Percentiles rank a stretch among this genome's conserved stretches.
Evolutionary conservation across 345 rosid genomes (phyloP).

Genomic region (Eutrema heterophyllum): DNA sequence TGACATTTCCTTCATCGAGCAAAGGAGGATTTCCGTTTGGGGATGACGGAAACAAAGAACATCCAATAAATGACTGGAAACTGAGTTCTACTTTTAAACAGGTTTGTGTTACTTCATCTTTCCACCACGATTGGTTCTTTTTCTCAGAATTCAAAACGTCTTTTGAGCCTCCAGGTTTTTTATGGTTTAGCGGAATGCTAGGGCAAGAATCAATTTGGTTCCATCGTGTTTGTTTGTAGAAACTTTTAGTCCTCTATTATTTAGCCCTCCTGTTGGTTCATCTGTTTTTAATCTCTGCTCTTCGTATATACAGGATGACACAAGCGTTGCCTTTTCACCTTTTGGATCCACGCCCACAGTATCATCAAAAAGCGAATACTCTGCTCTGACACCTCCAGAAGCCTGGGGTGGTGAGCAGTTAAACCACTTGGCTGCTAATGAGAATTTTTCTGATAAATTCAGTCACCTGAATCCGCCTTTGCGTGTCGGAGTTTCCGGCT

Average conservation of each 20-base stretch:
- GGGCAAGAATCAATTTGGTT: background rate
- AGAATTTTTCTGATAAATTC: conserved; percentile 43
- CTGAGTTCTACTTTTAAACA: conserved; percentile 57
- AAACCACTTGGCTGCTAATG: conserved; percentile 36
- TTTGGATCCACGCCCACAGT: conserved; percentile 43
- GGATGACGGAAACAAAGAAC: conserved; percentile 58
- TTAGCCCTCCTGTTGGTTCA: background rate
- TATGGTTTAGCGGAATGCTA: background rate
- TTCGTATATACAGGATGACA: conserved; percentile 45
- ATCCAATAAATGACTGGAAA: conserved; percentile 76
- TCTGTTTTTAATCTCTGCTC: background rate
- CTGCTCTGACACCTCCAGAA: conserved; percentile 80
- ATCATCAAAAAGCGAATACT: conserved; percentile 54
- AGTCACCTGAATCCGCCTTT: conserved; percentile 48
- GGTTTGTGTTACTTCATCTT: conserved; percentile 34
- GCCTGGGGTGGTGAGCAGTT: conserved; percentile 85
- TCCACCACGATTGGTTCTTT: background rate
- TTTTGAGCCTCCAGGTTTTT: background rate
- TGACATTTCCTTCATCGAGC: conserved; percentile 56
- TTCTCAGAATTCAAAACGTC: background rate
- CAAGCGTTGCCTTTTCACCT: conserved; percentile 30
- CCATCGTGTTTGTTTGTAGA: background rate
- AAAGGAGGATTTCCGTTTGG: conserved; percentile 53
- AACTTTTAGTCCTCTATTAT: background rate
- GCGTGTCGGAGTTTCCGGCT: conserved; percentile 43